Base-by-base conservation (phyloP, 202 grass and related monocot genomes). In the Bolboschoenoplectus hybrid region DNA sequence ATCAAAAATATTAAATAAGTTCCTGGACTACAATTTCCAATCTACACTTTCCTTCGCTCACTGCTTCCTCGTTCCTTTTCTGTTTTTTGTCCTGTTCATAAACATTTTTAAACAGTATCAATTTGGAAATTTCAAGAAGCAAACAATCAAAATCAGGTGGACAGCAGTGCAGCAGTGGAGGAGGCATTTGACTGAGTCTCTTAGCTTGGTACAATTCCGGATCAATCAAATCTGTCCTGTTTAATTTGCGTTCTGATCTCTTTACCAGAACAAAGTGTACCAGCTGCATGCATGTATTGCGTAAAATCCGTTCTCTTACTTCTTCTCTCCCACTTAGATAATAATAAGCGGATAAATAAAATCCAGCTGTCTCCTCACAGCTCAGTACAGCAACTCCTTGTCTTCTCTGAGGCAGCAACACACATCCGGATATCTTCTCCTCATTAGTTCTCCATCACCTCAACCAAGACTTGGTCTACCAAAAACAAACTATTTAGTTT, bases 261-360 rank as follows among this genome's bases (percentile, higher is more conserved):
- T 19, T 51, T 38, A 56, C 51, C 74, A 13, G 55, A 78, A 26
- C 26, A 26, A 57, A 19, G 0, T 1, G 7, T 80, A 58, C 51
- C 34, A 43, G 34, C 55, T 14, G 10, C 10, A 3, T 58, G 58
- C 36, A 40, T 60, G 26, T 26, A 26, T 26, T 26, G 51, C 35
- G 40, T 61, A 35, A 58, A 79, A 85, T 75, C 83, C 9, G 10
- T 63, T 74, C 51, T 36, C 26, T 26, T 26, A 26, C 26, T 26
- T 26, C 26, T 26, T 26, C 26, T 26, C 52, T 60, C 9, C 17
- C 36, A 26, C 67, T 38, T 13, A 41, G 13, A 55, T 61, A 70
- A 51, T 64, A 84, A 63, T 84, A 84, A 70, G 51, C 39, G 75
- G 75, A 87, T 81, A 84, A 84, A 87, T 81, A 84, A 84, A 58